These are phyloP conservation scores for Candida tibetensis DNA, from an alignment of 805 yeast genomes.

Conservation along the genomic window DNA sequence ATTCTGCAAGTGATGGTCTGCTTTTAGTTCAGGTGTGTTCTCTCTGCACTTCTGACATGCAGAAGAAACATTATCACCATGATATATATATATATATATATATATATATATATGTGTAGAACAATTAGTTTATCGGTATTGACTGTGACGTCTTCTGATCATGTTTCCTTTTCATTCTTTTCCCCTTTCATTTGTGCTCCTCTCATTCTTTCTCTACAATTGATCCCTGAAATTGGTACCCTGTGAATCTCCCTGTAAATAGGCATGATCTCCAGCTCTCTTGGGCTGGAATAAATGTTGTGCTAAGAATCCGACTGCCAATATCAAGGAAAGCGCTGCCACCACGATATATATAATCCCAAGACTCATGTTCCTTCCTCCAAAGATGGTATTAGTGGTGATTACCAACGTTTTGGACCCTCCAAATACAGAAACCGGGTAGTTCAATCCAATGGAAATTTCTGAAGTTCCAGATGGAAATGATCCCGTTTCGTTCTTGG, in stretches of 20 bases:
- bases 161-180: background rate
- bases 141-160: too few relatives aligned
- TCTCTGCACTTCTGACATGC: too few relatives aligned
- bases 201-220: too few relatives aligned
- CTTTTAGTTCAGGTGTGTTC: too few relatives aligned
- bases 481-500: slow-evolving; percentile 60
- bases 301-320: slow-evolving; percentile 71
- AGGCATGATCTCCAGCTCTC: slow-evolving; percentile 77
- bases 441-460: slow-evolving; percentile 67
- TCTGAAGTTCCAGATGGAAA: slow-evolving; percentile 68
- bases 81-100: too few relatives aligned
- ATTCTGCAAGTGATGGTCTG: too few relatives aligned
- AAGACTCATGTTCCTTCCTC: slow-evolving; percentile 81
- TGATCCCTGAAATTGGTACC: slow-evolving; percentile 20
- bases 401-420: slow-evolving; percentile 85
- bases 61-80: too few relatives aligned
- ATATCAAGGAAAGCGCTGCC: slow-evolving; percentile 69
- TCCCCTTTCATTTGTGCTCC: slow-evolving; percentile 10
- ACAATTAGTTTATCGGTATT: too few relatives aligned
- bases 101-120: too few relatives aligned
- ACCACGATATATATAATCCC: slow-evolving; percentile 85
- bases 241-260: slow-evolving; percentile 26
- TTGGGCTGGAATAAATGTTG: slow-evolving; percentile 86
- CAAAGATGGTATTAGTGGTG: slow-evolving; percentile 78
- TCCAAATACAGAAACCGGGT: slow-evolving; percentile 78